Base-by-base conservation (phyloP, 2,329 filamentous ascomycete species). In the Epichloe festucae region DNA sequence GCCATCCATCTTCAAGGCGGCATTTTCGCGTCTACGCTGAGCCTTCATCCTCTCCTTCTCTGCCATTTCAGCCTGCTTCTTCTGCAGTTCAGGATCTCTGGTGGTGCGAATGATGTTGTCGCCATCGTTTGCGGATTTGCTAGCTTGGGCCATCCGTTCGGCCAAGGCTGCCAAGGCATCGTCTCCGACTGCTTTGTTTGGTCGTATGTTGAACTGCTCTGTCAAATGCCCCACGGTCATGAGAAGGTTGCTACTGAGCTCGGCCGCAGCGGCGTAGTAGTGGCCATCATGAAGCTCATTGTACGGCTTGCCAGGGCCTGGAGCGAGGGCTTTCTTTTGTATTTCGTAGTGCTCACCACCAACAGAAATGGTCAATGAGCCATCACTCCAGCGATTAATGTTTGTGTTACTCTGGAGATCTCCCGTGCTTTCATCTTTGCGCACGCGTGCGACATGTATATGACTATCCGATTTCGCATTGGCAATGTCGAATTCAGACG, bases 311-410 rank as follows among this genome's bases (percentile, higher is more conserved):
- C 73, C 69, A 12, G 68, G 70, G 2, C 75, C 70, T 2, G 85
- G 84, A 2, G 84, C 85, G 46, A 89, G 77, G 23, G 74, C 69
- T 67, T 87, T 89, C 59, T 78, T 81, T 55, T 81, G 76, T 45
- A 90, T 76, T 61, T 89, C 84, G 70, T 84, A 90, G 60, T 90
- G 86, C 56, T 83, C 81, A 53, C 80, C 81, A 14, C 85, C 87
- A 23, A 90, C 73, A n/a, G 84, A 79, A 23, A 91, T 71, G 11
- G 85, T 89, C 15, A 87, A 71, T 4, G 84, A 88, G 31, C 87
- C 87, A 61, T 91, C 87, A 55, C 82, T 88, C 87, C 87, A 91
- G 58, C 79, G 78, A 62, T 87, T 79, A 34, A 91, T 70, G 55
- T 83, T 78, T 2, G 87, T 79, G 63, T 91, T 91, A 62, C 85